phyloP scores from a whole-genome alignment of 208 protist genomes.

The Wallacemonas collosoma region DNA sequence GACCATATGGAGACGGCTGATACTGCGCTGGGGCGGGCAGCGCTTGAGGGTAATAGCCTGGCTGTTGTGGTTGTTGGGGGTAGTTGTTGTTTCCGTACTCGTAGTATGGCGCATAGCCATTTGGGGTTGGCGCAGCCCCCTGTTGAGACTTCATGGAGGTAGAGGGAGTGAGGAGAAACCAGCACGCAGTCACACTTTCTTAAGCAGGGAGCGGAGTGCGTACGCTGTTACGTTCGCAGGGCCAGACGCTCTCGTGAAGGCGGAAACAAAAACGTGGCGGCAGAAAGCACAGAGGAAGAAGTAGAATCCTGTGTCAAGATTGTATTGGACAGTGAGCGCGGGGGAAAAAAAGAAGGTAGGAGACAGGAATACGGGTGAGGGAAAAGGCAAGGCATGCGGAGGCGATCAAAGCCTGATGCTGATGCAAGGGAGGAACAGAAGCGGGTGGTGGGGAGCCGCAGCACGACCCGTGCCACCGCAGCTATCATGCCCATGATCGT shows the following conservation, averaged over 20 bases:
- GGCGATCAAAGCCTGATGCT: no score
- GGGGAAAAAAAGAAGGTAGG: not conserved
- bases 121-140: constrained; percentile 1
- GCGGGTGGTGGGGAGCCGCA: no score
- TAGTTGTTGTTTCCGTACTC: constrained; percentile 15
- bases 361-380: not conserved
- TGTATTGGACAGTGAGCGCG: not conserved
- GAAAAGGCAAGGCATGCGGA: not conserved
- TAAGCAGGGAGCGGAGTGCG: no score
- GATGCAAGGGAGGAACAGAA: not conserved
- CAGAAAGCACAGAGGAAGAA: not conserved
- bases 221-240: no score
- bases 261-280: not conserved
- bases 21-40: constrained; percentile 9
- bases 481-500: no score
- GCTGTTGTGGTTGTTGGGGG: not conserved
- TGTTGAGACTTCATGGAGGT: not conserved
- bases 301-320: not conserved
- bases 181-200: no score
- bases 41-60: constrained; percentile 5
- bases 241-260: not conserved
- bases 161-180: no score
- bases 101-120: constrained; percentile 20
- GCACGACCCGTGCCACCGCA: no score
- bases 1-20: not conserved